A percentile compares a stretch with the other conserved stretches of the same genome.
phyloP scores from a whole-genome alignment of 1,139 yeast species.

The Chernovozyma aurita region DNA sequence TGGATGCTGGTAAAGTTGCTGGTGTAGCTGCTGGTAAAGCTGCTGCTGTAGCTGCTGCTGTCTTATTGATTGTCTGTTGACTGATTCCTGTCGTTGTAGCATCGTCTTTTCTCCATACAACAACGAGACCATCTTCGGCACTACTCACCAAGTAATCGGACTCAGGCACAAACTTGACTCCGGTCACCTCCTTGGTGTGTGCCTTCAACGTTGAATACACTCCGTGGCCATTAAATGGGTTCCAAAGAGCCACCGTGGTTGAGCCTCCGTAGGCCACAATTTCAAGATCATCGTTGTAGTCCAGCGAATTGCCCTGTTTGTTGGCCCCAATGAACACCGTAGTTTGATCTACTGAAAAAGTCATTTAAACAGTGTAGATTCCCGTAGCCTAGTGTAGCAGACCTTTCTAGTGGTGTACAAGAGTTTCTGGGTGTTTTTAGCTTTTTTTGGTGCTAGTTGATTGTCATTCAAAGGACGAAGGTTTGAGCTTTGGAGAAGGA shows the following conservation, averaged over 20 bases:
- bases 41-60: too few relatives aligned
- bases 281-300: slow-evolving; percentile 35
- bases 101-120: slow-evolving; percentile 48
- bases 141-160: slow-evolving; percentile 51
- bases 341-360: slow-evolving; percentile 26
- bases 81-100: slow-evolving; percentile 4
- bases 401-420: not conserved
- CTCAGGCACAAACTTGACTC: slow-evolving; percentile 52
- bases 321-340: slow-evolving; percentile 79
- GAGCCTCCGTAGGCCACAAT: slow-evolving; percentile 77
- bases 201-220: slow-evolving; percentile 53
- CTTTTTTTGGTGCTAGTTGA: too few relatives aligned
- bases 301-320: slow-evolving; percentile 65
- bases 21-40: not conserved
- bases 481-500: too few relatives aligned
- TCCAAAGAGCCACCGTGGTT: slow-evolving; percentile 70
- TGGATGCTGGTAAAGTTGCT: not conserved
- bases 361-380: too few relatives aligned
- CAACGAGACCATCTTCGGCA: slow-evolving; percentile 60
- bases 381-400: not conserved
- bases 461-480: too few relatives aligned
- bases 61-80: too few relatives aligned
- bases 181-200: slow-evolving; percentile 54
- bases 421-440: too few relatives aligned
- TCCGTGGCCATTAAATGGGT: slow-evolving; percentile 48